Evolutionary conservation across 2,329 filamentous ascomycete genomes (phyloP), one percentile per base, ranked within the genome.

Genomic region (Beauveria sp.): DNA sequence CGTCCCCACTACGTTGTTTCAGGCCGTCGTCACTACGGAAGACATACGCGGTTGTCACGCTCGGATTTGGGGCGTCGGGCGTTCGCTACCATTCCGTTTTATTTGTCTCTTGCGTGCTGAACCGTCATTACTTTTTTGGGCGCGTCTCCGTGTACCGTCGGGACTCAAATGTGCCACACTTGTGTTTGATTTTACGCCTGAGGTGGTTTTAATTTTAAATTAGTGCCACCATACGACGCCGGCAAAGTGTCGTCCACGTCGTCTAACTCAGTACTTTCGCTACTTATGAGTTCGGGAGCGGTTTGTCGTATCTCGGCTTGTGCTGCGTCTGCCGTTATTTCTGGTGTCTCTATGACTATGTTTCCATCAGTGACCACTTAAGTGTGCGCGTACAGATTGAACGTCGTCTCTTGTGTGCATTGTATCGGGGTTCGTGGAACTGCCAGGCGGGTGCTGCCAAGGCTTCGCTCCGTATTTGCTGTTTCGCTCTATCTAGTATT

Each of bases 1-100:
- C 57, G 57, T 59, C 57, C 57, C 57, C 57, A 59, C 57, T 34
- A 28, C 28, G 37, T 37, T 54, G 57, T 59, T 59, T 59, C 57
- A 59, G 57, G 57, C 48, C 47, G 56, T 59, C 48, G 47, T 59
- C 56, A 53, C 56, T 46, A 40, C 56, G 57, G 57, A 59, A 59
- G 57, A 51, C 57, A 59, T 59, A 53, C 57, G 57, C 57, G 57
- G 57, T 59, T 59, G 47, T 46, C 56, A 52, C 48, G 37, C 40
- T 59, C 48, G 8, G 24, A 37, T 58, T 51, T 57, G 34, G 46
- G 55, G 55, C 55, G 44, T 57, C 24, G 24, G 56, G 56, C 40
- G 46, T 41, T 58, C 46, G n/a, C 56, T 51, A 12, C 20, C 48
- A 44, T 37, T 47, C 44, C 56, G 12, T 37, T 53, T 53, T 26